Base-by-base conservation (phyloP, 73 alveolate genomes). In the Paramecium biaurelia region DNA sequence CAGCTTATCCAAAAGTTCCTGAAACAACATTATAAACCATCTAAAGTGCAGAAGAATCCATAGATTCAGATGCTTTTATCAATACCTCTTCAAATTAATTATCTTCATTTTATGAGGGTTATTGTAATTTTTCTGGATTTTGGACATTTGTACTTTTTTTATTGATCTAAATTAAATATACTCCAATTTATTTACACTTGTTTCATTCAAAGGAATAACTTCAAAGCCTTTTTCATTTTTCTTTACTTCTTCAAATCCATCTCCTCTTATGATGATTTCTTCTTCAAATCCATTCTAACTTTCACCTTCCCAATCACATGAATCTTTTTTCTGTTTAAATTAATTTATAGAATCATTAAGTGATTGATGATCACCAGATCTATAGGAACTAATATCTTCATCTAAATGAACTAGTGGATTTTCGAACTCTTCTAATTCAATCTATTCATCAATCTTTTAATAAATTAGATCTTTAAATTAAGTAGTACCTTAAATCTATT, bases 341-440 rank as follows among this genome's bases (percentile, higher is more conserved):
- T 37, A 74, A 23, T 74, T 10, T 0, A 43, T 21, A 1, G 70
- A 43, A 2, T 24, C 37, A 41, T 24, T 47, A 79, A 42, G 53
- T 32, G 86, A 79, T 42, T 23, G 74, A 79, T 79, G 49, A 41
- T 43, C 90, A 24, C 90, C 90, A 42, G 90, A 79, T 24, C 34
- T 21, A 43, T 79, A 79, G 5, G 90, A 79, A 79, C 90, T 79
- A 2, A 79, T 79, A 79, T 79, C 90, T 26, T 79, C 90, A 79
- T 79, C 90, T 23, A 79, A 45, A 43, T 79, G 70, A 24, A 79
- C 42, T 2, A 38, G 47, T 79, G 90, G 76, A 20, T 79, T 18
- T 12, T 79, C 45, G n/a, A 47, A 41, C 12, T 79, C 90, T 45
- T 43, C 90, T 23, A 79, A 42, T 43, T 79, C 70, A 43, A 79